These are phyloP conservation scores for Cryptococcus sp. DNA, from an alignment of 1,284 basidiomycete genomes.

Conservation along the genomic window DNA sequence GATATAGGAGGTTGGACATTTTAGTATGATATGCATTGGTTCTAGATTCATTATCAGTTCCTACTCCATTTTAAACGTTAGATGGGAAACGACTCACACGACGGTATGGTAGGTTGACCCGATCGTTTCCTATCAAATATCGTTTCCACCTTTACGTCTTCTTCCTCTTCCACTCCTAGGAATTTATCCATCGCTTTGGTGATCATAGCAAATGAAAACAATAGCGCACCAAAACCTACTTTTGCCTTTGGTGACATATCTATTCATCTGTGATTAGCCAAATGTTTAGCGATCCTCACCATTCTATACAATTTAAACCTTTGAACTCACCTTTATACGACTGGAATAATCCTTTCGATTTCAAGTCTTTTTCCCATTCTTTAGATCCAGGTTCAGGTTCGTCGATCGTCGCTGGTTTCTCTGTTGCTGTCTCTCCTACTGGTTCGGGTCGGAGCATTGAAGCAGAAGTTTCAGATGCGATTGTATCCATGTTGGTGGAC, in stretches of 20 bases:
- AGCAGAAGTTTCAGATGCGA: not conserved
- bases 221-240: not conserved
- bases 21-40: not conserved
- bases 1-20: not conserved
- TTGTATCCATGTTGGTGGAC: too few relatives aligned
- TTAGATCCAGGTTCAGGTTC: too few relatives aligned
- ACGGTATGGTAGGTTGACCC: not conserved
- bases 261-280: not conserved
- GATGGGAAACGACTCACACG: not conserved
- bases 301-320: too few relatives aligned
- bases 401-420: too few relatives aligned
- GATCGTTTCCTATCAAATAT: conserved; percentile 1
- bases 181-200: not conserved
- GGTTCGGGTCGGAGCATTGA: too few relatives aligned
- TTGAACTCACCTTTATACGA: conserved; percentile 5
- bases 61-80: not conserved
- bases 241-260: not conserved
- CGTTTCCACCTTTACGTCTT: not conserved
- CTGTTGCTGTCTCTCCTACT: too few relatives aligned
- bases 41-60: not conserved
- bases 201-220: not conserved
- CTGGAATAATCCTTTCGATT: not conserved
- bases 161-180: not conserved
- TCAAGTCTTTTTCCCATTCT: too few relatives aligned
- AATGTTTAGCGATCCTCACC: too few relatives aligned